Conservation (phyloP, 768 basidiomycete genomes). For the Amanita rimosa region DNA sequence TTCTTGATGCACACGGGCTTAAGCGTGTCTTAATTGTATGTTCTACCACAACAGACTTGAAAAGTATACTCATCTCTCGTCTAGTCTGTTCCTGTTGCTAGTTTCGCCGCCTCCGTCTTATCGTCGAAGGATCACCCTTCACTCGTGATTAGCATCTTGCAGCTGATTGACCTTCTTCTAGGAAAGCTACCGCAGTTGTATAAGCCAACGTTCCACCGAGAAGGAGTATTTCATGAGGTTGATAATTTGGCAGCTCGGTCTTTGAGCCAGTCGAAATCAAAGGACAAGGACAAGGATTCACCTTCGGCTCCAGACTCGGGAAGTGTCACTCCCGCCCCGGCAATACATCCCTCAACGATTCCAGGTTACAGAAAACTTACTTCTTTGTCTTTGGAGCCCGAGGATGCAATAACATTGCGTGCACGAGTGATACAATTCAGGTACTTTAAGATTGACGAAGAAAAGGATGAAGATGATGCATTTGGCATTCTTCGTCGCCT, state of each 20-base stretch:
- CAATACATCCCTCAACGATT: conserved; percentile 28
- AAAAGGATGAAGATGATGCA: conserved; percentile 46
- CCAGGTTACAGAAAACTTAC: conserved; percentile 63
- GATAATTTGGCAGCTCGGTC: conserved; percentile 60
- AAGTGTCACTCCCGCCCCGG: conserved; percentile 20
- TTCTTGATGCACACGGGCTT: conserved; percentile 68
- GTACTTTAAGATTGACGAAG: conserved; percentile 49
- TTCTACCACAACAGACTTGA: conserved; percentile 6
- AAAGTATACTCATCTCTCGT: conserved; percentile 6
- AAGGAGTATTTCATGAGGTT: conserved; percentile 95
- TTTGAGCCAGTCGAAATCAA: conserved; percentile 36
- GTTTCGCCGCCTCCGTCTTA: conserved; percentile 88
- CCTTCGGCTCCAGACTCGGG: conserved; percentile 30
- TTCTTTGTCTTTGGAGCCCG: conserved; percentile 64
- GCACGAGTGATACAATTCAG: conserved; percentile 84
- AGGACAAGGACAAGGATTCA: conserved; percentile 38
- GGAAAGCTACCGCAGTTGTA: conserved; percentile 78
- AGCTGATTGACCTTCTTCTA: conserved; percentile 86
- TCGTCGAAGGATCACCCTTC: conserved; percentile 87
- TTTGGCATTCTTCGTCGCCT: conserved; percentile 52
- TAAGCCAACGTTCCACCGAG: conserved; percentile 80
- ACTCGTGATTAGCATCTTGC: conserved; percentile 80
- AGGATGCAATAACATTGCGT: conserved; percentile 89
- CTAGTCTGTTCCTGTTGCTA: conserved; percentile 89
- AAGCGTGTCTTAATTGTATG: conserved; percentile 69